These are phyloP conservation scores for Tricholoma furcatifolium DNA, from an alignment of 768 basidiomycete genomes.

Conservation along the genomic window DNA sequence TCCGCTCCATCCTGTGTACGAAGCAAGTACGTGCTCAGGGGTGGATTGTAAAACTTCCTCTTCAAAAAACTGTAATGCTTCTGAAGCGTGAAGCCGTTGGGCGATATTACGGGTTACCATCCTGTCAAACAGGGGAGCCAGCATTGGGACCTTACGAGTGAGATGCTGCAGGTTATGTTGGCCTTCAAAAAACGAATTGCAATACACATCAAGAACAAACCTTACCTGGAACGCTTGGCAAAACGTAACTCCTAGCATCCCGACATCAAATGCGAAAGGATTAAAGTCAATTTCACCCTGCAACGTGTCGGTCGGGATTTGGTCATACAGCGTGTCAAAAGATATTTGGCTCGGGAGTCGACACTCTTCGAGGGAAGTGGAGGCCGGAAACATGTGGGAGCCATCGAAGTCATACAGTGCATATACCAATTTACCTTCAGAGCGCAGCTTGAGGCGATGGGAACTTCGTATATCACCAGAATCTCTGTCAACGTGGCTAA, in stretches of 20 bases:
- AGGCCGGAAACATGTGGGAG: slow-evolving; percentile 17
- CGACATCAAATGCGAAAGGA: slow-evolving; percentile 26
- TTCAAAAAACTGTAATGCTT: slow-evolving; percentile 26
- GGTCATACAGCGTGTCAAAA: not conserved
- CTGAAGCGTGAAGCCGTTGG: slow-evolving; percentile 21
- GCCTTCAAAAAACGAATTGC: not conserved
- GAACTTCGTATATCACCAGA: not conserved
- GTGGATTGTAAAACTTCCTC: not conserved
- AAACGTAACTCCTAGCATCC: not conserved
- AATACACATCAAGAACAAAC: not conserved
- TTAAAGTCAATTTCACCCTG: slow-evolving; percentile 26
- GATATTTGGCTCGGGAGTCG: slow-evolving; percentile 9
- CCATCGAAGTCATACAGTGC: slow-evolving; percentile 23
- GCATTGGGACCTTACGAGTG: slow-evolving; percentile 18
- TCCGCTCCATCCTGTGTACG: too few species aligned
- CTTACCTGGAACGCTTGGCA: not conserved
- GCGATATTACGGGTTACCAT: slow-evolving; percentile 24
- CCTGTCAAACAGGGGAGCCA: slow-evolving; percentile 26
- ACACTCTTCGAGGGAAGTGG: slow-evolving; percentile 5
- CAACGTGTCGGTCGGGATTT: slow-evolving; percentile 10
- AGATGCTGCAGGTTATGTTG: slow-evolving; percentile 17
- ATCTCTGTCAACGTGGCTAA: slow-evolving; percentile 13
- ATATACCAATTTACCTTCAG: slow-evolving; percentile 15
- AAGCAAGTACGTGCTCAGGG: not conserved
- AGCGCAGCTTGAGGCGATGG: slow-evolving; percentile 4